Evolutionary conservation across 1,284 basidiomycete species (phyloP), one percentile per base, ranked within the genome.

Genomic region (Rhodotorula sp.): DNA sequence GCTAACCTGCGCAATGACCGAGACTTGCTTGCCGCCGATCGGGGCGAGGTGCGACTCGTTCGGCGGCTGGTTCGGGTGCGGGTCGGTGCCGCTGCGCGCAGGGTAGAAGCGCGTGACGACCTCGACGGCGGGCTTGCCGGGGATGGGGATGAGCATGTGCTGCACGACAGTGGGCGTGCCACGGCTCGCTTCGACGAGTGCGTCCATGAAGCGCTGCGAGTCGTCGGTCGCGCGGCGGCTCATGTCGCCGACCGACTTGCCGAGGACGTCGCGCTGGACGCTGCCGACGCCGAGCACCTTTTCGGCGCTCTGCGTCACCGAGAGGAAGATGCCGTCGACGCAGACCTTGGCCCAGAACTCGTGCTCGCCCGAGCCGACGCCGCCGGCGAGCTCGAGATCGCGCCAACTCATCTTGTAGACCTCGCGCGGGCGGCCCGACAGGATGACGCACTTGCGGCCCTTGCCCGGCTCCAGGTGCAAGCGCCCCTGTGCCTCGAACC

Each of bases 401-500:
- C 82, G 83, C 91, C 91, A 93, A 2, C 81, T 81, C 60, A 93
- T 81, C 17, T 79, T 81, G 23, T 88, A 87, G 84, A 93, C 88
- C 75, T 86, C 85, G 64, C 89, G 84, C 45, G 88, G 86, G 13
- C 93, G 84, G 0, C 90, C 93, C 68, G 87, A 88, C n/a, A 96
- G 84, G 55, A 96, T 88, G 78, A 96, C 92, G 4, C 75, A 76
- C 62, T 76, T 76, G 52, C 75, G 62, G 3, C 75, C 75, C 53
- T 76, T 76, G 54, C 72, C 72, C 44, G 72, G 66, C 61, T 76
- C 75, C 61, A 72, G 65, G 78, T 94, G 90, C 49, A 96, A 83
- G 45, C 91, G 84, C 0, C 93, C 93, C 25, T 89, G 85, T 64
- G 88, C 90, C 79, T 95, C 91, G 27, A 96, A 84, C 93, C 93